Base-by-base conservation (phyloP, 169 alveolate genomes). In the Plasmodium vinckei region DNA sequence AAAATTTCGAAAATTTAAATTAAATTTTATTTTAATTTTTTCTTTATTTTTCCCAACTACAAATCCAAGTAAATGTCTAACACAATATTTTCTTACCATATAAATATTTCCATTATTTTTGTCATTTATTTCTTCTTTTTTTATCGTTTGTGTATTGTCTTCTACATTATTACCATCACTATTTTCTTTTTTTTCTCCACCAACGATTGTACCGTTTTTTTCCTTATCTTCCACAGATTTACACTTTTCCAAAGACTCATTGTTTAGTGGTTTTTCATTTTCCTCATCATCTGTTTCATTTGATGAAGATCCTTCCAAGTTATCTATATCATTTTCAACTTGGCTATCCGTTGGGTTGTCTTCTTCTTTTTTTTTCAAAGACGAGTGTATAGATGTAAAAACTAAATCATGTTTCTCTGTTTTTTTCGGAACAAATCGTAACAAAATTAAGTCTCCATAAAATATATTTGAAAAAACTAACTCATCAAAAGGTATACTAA, bases 31-130 rank as follows among this genome's bases (percentile, higher is more conserved):
- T 69, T 86, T 60, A 15, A 86, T 86, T 21, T 69, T 63, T 86
- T 86, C 87, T n/a, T 71, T 69, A 25, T 53, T 57, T 65, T 70
- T 60, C 10, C 69, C 19, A 39, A 86, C 65, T 1, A 70, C 86
- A n/a, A 46, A 77, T 33, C 91, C 91, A 60, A 86, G 39, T 33
- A 86, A 44, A 86, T 86, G 91, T 13, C 91, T 73, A 23, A 86
- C 91, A 51, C 87, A 57, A 47, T 86, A 86, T 70, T 86, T 86
- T 70, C 91, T 57, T 13, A 70, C 39, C 91, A 86, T 86, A 46
- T 86, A 86, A 10, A 86, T 70, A 33, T 86, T 69, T 9, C 71
- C 91, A 70, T 65, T 71, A 12, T n/a, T 27, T 42, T 27, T 72
- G 15, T 68, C 90, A 2, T 51, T 51, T 27, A n/a, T 1, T 15